These are phyloP conservation scores for Cryphonectria radicalis DNA, from an alignment of 2,329 filamentous ascomycete species.

Conservation along the genomic window DNA sequence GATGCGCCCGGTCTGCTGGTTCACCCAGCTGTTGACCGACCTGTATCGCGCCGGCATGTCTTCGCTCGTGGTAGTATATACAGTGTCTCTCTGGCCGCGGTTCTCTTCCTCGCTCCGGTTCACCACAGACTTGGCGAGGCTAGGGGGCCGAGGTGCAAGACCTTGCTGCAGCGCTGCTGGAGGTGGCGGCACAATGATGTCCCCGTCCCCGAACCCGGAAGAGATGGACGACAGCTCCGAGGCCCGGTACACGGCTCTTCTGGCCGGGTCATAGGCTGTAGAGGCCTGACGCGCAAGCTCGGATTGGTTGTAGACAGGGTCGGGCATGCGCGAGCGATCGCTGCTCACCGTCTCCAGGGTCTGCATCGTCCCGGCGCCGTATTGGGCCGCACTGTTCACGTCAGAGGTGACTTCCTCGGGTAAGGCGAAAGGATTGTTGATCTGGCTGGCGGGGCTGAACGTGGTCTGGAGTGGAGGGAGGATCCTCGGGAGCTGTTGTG, in stretches of 20 bases:
- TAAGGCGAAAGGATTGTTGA: slow-evolving; percentile 32
- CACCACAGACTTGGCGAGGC: slow-evolving; percentile 24
- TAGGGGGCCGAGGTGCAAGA: slow-evolving; percentile 10
- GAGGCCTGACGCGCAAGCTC: slow-evolving; percentile 44
- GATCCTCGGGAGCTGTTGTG: slow-evolving; percentile 8
- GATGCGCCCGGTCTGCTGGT: slow-evolving; percentile 62
- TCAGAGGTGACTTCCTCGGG: slow-evolving; percentile 33
- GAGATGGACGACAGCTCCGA: slow-evolving; percentile 65
- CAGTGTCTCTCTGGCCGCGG: slow-evolving; percentile 49
- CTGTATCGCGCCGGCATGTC: slow-evolving; percentile 61
- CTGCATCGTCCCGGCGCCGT: slow-evolving; percentile 31
- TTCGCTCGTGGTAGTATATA: slow-evolving; percentile 57
- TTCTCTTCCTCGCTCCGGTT: slow-evolving; percentile 43
- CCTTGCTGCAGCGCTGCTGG: slow-evolving; percentile 32
- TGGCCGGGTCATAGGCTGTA: slow-evolving; percentile 41
- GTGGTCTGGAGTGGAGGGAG: slow-evolving; percentile 19
- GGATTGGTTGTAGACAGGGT: slow-evolving; percentile 45
- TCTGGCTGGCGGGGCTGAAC: slow-evolving; percentile 15
- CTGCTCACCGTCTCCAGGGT: slow-evolving; percentile 35
- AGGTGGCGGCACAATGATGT: slow-evolving; percentile 54
- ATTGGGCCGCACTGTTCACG: slow-evolving; percentile 36
- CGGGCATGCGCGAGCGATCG: slow-evolving; percentile 42
- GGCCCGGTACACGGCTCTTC: slow-evolving; percentile 44
- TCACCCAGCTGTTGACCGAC: slow-evolving; percentile 66
- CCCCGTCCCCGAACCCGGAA: slow-evolving; percentile 66